Percentiles rank a stretch among this genome's conserved stretches.
phyloP scores from a whole-genome alignment of 495 filamentous ascomycete species.

The Xylaria telfairii region DNA sequence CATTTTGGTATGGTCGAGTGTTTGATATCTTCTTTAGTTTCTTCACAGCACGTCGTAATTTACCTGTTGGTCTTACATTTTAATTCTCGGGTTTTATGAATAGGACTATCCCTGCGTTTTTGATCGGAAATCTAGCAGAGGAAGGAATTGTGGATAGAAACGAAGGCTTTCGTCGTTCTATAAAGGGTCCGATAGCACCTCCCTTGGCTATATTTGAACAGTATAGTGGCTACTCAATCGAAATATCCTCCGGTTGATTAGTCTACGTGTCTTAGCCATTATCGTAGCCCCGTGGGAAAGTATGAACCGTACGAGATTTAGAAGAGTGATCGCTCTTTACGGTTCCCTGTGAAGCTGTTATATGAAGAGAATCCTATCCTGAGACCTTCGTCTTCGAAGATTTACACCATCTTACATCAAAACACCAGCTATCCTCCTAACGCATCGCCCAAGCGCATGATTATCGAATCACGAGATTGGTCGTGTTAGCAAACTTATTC shows the following conservation, averaged over 20 bases:
- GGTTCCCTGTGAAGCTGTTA: neutral
- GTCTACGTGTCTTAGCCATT: neutral
- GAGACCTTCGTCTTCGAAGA: no score
- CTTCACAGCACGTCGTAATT: neutral
- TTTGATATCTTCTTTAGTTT: neutral
- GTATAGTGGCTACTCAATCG: neutral
- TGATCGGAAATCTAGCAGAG: neutral
- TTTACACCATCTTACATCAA: no score
- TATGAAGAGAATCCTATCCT: neutral
- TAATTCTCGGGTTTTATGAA: neutral
- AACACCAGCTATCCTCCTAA: neutral
- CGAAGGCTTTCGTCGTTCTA: neutral
- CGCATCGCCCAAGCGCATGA: neutral
- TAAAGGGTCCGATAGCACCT: neutral
- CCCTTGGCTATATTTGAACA: neutral
- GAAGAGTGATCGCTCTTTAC: neutral
- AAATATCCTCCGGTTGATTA: neutral
- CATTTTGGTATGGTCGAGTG: no score
- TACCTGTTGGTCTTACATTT: neutral
- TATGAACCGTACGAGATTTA: neutral
- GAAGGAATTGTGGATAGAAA: neutral
- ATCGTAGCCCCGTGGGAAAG: neutral
- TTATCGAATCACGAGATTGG: neutral
- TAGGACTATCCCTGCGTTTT: neutral
- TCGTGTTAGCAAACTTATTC: neutral